phyloP scores from a whole-genome alignment of 768 basidiomycete genomes.

The Tremella yokohamensis region DNA sequence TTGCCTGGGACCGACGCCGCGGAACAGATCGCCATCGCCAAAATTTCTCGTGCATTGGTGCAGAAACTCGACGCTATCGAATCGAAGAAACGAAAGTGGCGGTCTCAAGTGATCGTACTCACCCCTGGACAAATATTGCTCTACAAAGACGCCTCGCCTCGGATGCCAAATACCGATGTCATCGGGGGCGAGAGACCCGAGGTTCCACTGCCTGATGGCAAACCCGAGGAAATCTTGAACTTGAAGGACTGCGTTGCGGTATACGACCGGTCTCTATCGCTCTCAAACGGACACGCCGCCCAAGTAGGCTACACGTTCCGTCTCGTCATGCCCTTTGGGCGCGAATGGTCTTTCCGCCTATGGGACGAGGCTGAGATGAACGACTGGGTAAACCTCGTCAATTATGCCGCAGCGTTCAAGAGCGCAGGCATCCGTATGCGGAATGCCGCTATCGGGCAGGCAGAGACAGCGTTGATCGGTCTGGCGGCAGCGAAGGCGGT shows the following conservation, averaged over 20 bases:
- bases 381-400: constrained; percentile 85
- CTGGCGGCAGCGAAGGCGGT: constrained; percentile 82
- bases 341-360: constrained; percentile 77
- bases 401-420: constrained; percentile 91
- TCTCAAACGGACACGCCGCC: constrained; percentile 55
- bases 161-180: constrained; percentile 21
- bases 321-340: constrained; percentile 69
- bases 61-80: constrained; percentile 53
- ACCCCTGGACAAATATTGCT: constrained; percentile 88
- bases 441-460: constrained; percentile 63
- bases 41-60: background rate
- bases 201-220: constrained; percentile 53
- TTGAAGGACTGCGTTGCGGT: constrained; percentile 75
- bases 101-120: constrained; percentile 73
- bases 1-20: background rate
- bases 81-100: constrained; percentile 86
- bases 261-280: constrained; percentile 57
- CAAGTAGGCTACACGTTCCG: constrained; percentile 63
- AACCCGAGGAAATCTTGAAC: constrained; percentile 80
- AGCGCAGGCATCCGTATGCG: constrained; percentile 78
- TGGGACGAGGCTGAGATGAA: constrained; percentile 68
- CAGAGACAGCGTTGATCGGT: constrained; percentile 72
- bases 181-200: constrained; percentile 14
- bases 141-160: constrained; percentile 57
- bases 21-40: background rate